A percentile compares a stretch with the other conserved stretches of the same genome.
phyloP scores from a whole-genome alignment of 1,284 basidiomycete genomes.

The Leucoagaricus sp. region DNA sequence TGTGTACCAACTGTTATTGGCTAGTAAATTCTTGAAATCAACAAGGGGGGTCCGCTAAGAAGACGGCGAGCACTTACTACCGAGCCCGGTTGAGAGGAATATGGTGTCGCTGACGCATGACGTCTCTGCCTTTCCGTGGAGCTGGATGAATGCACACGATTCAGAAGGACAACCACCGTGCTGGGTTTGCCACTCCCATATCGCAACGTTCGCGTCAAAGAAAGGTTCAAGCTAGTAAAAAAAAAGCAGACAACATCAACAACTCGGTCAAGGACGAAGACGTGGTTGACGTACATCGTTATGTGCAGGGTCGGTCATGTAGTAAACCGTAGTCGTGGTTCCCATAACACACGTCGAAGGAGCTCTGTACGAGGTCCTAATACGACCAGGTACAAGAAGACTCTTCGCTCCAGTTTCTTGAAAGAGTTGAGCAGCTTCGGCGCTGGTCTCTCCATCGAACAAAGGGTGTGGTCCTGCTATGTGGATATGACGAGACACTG shows the following conservation, averaged over 20 bases:
- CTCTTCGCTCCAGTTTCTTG: slow-evolving; percentile 35
- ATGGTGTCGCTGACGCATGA: slow-evolving; percentile 39
- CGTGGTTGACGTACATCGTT: slow-evolving; percentile 31
- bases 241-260: not conserved
- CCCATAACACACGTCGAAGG: slow-evolving; percentile 23
- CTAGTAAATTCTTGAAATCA: not conserved
- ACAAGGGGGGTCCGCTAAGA: not conserved
- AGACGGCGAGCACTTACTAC: slow-evolving; percentile 30
- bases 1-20: slow-evolving; percentile 32
- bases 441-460: slow-evolving; percentile 36
- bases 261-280: not conserved
- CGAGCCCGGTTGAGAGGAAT: slow-evolving; percentile 46
- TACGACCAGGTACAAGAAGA: slow-evolving; percentile 41
- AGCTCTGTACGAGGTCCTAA: slow-evolving; percentile 31
- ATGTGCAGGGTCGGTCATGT: slow-evolving; percentile 45
- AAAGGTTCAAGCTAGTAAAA: slow-evolving; percentile 35
- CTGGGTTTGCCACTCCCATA: slow-evolving; percentile 38
- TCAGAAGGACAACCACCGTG: slow-evolving; percentile 36
- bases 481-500: slow-evolving; percentile 33
- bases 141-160: slow-evolving; percentile 43
- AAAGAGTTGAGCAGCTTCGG: slow-evolving; percentile 42
- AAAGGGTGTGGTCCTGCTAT: slow-evolving; percentile 44
- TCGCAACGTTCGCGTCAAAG: slow-evolving; percentile 35
- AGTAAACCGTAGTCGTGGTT: slow-evolving; percentile 27
- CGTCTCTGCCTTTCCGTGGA: slow-evolving; percentile 41